Evolutionary conservation across 176 grass and related monocot species (phyloP).

Genomic region (Zizania latifolia): DNA sequence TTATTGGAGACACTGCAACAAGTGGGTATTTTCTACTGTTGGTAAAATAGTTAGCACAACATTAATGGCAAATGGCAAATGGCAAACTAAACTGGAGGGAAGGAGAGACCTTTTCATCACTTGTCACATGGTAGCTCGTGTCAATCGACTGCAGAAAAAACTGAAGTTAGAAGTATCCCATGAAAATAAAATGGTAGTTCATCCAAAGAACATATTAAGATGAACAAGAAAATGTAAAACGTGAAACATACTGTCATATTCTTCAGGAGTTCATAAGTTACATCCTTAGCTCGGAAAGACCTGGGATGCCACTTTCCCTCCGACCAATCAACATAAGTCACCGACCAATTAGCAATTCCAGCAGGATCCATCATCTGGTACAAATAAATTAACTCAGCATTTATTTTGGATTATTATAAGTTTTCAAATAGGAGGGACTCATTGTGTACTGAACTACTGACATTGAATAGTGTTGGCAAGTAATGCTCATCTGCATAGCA

Average conservation of each 20-base stretch:
- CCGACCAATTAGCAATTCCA: constrained; percentile 85
- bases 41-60: neutral
- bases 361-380: constrained; percentile 72
- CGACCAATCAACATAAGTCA: constrained; percentile 85
- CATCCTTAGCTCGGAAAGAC: constrained; percentile 63
- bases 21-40: neutral
- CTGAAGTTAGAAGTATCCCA: neutral
- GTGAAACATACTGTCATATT: constrained; percentile 57
- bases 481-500: constrained; percentile 97
- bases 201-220: neutral
- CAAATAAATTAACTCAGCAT: neutral
- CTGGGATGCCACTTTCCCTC: constrained; percentile 94
- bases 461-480: constrained; percentile 63
- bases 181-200: neutral
- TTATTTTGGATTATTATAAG: neutral
- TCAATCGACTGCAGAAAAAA: constrained; percentile 67
- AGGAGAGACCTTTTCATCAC: constrained; percentile 53
- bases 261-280: constrained; percentile 72
- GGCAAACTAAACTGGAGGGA: neutral
- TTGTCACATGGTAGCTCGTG: constrained; percentile 66
- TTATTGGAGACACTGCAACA: neutral
- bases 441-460: constrained; percentile 18
- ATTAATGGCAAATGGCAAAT: too few species aligned
- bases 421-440: neutral
- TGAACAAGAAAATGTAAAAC: neutral